Evolutionary conservation across 371 early-diverging fungal genomes (phyloP).

Genomic region (Funneliformis caledonium): DNA sequence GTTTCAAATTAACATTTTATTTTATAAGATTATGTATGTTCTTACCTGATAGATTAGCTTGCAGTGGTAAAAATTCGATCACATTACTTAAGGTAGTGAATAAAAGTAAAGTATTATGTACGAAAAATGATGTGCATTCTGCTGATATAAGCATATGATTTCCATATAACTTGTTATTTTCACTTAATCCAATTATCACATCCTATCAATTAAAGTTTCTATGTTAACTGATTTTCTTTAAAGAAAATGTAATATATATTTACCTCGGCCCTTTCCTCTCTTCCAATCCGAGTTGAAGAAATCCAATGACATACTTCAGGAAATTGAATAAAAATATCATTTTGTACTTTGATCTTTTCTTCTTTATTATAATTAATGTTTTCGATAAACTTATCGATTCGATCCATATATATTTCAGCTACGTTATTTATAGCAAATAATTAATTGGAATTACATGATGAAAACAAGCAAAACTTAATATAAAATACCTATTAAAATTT

Average conservation of each 20-base stretch:
- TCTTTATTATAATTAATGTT: not conserved
- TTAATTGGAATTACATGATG: slow-evolving; percentile 34
- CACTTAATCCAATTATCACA: slow-evolving; percentile 74
- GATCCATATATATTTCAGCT: slow-evolving; percentile 1
- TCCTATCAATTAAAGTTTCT: slow-evolving; percentile 40
- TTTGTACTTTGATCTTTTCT: slow-evolving; percentile 19
- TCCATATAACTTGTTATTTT: slow-evolving; percentile 82
- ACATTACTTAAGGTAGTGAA: slow-evolving; percentile 87
- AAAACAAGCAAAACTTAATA: slow-evolving; percentile 11
- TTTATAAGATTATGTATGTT: not conserved
- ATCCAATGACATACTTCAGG: slow-evolving; percentile 75
- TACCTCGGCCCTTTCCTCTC: slow-evolving; percentile 48
- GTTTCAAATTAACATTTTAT: not conserved
- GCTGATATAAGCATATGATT: slow-evolving; percentile 70
- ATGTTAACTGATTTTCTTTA: too few relatives aligned
- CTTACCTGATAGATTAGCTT: slow-evolving; percentile 14
- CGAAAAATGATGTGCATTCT: slow-evolving; percentile 85
- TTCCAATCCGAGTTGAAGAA: slow-evolving; percentile 59
- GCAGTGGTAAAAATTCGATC: slow-evolving; percentile 66
- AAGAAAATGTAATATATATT: not conserved
- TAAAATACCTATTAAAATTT: slow-evolving; percentile 35
- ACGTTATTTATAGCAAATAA: slow-evolving; percentile 40
- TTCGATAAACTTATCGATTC: not conserved
- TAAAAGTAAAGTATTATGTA: slow-evolving; percentile 83
- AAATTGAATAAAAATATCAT: slow-evolving; percentile 42